Evolutionary conservation across 805 yeast species (phyloP).

Genomic region (Pichia membranifaciens): DNA sequence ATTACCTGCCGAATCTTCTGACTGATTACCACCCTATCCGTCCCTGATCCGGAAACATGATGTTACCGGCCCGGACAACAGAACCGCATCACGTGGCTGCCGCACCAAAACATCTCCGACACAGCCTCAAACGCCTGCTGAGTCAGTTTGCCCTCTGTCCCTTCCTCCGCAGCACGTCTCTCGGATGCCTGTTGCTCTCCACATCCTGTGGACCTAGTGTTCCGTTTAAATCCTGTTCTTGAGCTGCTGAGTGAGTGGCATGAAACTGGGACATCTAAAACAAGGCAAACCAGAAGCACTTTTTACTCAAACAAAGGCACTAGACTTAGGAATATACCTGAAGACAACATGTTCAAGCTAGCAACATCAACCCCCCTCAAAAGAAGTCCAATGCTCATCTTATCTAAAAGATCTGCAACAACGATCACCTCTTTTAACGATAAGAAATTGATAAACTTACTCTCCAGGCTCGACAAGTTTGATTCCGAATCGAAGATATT

Average conservation of each 20-base stretch:
- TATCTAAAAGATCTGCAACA: slow-evolving; percentile 23
- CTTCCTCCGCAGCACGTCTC: neutral
- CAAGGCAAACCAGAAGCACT: neutral
- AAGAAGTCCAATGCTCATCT: neutral
- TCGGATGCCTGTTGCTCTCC: too few relatives aligned
- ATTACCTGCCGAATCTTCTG: too few relatives aligned
- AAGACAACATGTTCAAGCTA: neutral
- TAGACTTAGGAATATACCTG: too few relatives aligned
- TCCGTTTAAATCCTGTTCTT: too few relatives aligned
- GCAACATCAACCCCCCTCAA: neutral
- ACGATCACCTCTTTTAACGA: slow-evolving; percentile 25
- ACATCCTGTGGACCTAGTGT: too few relatives aligned
- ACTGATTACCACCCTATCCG: too few relatives aligned
- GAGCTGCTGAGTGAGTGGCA: too few relatives aligned
- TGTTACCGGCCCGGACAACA: too few relatives aligned
- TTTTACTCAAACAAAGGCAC: neutral
- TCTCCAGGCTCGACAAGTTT: slow-evolving; percentile 27
- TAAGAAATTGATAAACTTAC: slow-evolving; percentile 24
- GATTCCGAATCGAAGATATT: slow-evolving; percentile 24
- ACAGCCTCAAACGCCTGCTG: neutral
- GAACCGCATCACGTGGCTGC: too few relatives aligned
- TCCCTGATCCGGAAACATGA: too few relatives aligned
- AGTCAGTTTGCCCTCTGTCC: slow-evolving; percentile 1
- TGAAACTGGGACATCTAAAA: neutral
- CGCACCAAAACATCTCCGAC: too few relatives aligned